Conservation (phyloP, 176 grass and related monocot genomes). For the Raddia distichophylla region DNA sequence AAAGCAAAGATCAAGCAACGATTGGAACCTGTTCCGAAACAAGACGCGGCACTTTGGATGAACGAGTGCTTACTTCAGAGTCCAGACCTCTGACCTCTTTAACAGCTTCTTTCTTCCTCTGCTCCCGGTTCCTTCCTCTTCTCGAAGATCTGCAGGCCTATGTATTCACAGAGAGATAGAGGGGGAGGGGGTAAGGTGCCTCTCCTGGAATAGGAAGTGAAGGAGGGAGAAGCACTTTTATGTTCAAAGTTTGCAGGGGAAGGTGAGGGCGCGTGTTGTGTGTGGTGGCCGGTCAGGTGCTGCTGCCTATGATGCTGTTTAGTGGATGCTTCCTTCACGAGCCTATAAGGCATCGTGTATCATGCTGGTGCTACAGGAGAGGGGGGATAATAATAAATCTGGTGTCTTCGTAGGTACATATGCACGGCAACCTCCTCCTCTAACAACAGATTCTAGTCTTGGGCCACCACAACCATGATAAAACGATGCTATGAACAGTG, state of each 20-base stretch:
- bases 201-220: constrained; percentile 33
- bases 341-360: constrained; percentile 48
- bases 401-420: background rate
- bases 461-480: constrained; percentile 12
- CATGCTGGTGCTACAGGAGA: constrained; percentile 38
- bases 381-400: background rate
- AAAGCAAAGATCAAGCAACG: background rate
- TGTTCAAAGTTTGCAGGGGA: constrained; percentile 42
- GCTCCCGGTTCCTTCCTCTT: constrained; percentile 10
- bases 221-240: constrained; percentile 49
- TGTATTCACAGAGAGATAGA: background rate
- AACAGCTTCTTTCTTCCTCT: constrained; percentile 2
- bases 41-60: background rate
- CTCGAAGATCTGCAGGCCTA: background rate
- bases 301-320: constrained; percentile 36
- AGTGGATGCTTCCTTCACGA: constrained; percentile 56
- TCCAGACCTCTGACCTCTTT: background rate
- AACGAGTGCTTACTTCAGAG: constrained; percentile 14
- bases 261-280: constrained; percentile 40
- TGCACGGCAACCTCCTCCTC: constrained; percentile 9
- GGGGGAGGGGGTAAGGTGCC: constrained; percentile 21
- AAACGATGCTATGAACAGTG: constrained; percentile 3
- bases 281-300: constrained; percentile 47
- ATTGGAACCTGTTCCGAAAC: constrained; percentile 2
- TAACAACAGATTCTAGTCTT: constrained; percentile 24